These are phyloP conservation scores for Platismatia glauca DNA, from an alignment of 495 filamentous ascomycete genomes.

Conservation along the genomic window DNA sequence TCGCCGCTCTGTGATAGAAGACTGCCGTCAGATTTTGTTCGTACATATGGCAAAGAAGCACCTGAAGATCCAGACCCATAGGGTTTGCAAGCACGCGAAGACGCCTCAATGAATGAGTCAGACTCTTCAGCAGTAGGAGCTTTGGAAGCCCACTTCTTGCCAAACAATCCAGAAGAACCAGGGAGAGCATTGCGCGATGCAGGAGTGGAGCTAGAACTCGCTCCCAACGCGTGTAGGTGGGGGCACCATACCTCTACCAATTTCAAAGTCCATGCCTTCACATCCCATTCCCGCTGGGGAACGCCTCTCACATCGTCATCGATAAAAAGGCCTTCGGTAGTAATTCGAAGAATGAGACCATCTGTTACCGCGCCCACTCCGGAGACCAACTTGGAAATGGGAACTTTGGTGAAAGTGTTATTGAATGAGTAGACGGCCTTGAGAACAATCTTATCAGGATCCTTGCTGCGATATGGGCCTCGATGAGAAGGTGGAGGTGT, in stretches of 20 bases:
- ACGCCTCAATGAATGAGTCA: constrained; percentile 47
- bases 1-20: constrained; percentile 44
- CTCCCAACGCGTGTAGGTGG: constrained; percentile 31
- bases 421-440: constrained; percentile 85
- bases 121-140: constrained; percentile 54
- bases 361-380: constrained; percentile 70
- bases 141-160: constrained; percentile 34
- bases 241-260: constrained; percentile 84
- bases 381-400: constrained; percentile 70
- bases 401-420: constrained; percentile 70
- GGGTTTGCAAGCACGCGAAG: constrained; percentile 53
- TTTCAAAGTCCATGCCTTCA: constrained; percentile 96
- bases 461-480: constrained; percentile 69
- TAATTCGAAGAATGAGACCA: constrained; percentile 75
- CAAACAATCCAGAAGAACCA: constrained; percentile 29
- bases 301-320: constrained; percentile 87
- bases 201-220: constrained; percentile 33
- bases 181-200: constrained; percentile 25
- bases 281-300: constrained; percentile 90
- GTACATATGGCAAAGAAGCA: constrained; percentile 26
- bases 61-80: constrained; percentile 43
- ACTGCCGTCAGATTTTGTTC: constrained; percentile 25
- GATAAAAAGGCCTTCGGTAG: constrained; percentile 86
- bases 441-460: constrained; percentile 91
- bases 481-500: constrained; percentile 73